These are phyloP conservation scores for Ciborinia camelliae DNA, from an alignment of 2,329 filamentous ascomycete species.

Conservation along the genomic window DNA sequence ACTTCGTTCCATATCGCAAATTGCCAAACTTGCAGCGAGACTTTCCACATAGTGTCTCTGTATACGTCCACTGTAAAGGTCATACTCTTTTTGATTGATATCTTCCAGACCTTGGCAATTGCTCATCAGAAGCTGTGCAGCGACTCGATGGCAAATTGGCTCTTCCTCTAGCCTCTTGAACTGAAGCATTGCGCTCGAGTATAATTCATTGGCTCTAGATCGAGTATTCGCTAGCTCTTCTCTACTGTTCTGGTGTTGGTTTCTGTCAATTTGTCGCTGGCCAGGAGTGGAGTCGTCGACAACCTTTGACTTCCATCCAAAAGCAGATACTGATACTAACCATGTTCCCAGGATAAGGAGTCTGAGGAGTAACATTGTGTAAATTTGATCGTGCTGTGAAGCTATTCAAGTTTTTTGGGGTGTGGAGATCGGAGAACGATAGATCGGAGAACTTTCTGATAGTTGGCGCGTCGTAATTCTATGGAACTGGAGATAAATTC, in stretches of 20 bases:
- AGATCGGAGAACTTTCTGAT: not conserved
- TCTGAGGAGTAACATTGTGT: constrained; percentile 6
- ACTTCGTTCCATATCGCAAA: constrained; percentile 58
- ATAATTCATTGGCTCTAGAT: constrained; percentile 31
- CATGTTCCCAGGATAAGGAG: not conserved
- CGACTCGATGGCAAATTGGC: constrained; percentile 37
- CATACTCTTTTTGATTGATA: constrained; percentile 31
- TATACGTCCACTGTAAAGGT: constrained; percentile 36
- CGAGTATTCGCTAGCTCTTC: constrained; percentile 27
- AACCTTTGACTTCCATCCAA: constrained; percentile 15
- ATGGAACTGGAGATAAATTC: not conserved
- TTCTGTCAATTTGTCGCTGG: not conserved
- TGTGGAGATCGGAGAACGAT: not conserved
- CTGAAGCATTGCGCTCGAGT: constrained; percentile 36
- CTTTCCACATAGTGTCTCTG: constrained; percentile 49
- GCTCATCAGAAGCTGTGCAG: constrained; percentile 37
- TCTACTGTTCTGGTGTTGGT: constrained; percentile 17
- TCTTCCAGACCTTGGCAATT: constrained; percentile 36
- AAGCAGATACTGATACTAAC: constrained; percentile 2
- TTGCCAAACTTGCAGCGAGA: constrained; percentile 59
- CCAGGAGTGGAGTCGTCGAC: constrained; percentile 5
- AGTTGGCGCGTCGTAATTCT: not conserved
- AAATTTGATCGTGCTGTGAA: not conserved
- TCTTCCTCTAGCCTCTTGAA: constrained; percentile 35
- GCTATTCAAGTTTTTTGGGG: not conserved